Evolutionary conservation across 768 basidiomycete genomes (phyloP).

Genomic region (Psilocybe tampanensis): DNA sequence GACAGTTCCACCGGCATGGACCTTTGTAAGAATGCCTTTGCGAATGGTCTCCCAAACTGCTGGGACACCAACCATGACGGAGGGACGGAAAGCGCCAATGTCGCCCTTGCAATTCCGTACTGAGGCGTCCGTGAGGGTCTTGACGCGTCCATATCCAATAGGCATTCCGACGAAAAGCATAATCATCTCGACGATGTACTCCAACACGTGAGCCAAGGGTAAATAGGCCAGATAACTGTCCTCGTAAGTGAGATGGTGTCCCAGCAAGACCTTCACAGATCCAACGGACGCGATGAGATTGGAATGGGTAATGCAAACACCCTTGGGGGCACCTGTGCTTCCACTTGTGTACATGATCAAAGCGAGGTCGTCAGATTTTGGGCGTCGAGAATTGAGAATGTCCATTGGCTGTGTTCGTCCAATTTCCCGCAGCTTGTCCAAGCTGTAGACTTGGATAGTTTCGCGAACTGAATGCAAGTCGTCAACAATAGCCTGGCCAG

Average conservation of each 20-base stretch:
- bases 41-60: slow-evolving; percentile 97
- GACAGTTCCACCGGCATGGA: slow-evolving; percentile 65
- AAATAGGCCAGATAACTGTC: slow-evolving; percentile 90
- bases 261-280: slow-evolving; percentile 74
- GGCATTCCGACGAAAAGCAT: slow-evolving; percentile 79
- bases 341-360: slow-evolving; percentile 81
- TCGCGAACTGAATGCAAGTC: slow-evolving; percentile 58
- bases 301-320: slow-evolving; percentile 84
- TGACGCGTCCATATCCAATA: slow-evolving; percentile 88
- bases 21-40: slow-evolving; percentile 88
- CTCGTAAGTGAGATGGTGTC: slow-evolving; percentile 58
- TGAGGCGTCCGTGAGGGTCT: slow-evolving; percentile 95
- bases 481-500: slow-evolving; percentile 53
- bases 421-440: slow-evolving; percentile 73
- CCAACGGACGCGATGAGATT: slow-evolving; percentile 88
- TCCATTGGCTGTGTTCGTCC: slow-evolving; percentile 62
- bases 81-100: slow-evolving; percentile 77
- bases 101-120: slow-evolving; percentile 88
- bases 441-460: slow-evolving; percentile 57
- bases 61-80: slow-evolving; percentile 94
- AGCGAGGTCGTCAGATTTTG: slow-evolving; percentile 44
- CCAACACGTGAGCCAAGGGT: slow-evolving; percentile 93
- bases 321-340: slow-evolving; percentile 92
- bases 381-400: slow-evolving; percentile 47
- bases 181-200: slow-evolving; percentile 88